Percentiles rank a stretch among this genome's conserved stretches.
Conservation (phyloP, 176 grass and related monocot species). For the bread wheat (Triticum aestivum) region IWGSC_CS_RefSeq_v2.1 NC_057794.1:75147065-75147564, state of each 20-base stretch:
- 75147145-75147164: background rate
- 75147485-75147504: conserved; percentile 41
- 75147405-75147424: conserved; percentile 42
- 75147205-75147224: background rate
- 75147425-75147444: background rate
- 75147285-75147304: conserved; percentile 45
- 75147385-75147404: conserved; percentile 48
- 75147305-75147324: conserved; percentile 55
- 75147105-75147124: background rate
- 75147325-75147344: conserved; percentile 67
- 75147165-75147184: background rate
- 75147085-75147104: background rate
- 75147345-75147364: conserved; percentile 55
- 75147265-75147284: conserved; percentile 43
- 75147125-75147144: background rate
- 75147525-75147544: conserved; percentile 82
- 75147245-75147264: background rate
- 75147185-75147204: background rate
- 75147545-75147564: conserved; percentile 57
- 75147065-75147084: conserved; percentile 50
- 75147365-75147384: conserved; percentile 77
- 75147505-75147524: conserved; percentile 41
- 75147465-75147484: background rate
- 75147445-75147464: background rate
- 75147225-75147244: background rate